Conservation (phyloP, 257 asterid genomes). For the Henckelia pumila region DNA sequence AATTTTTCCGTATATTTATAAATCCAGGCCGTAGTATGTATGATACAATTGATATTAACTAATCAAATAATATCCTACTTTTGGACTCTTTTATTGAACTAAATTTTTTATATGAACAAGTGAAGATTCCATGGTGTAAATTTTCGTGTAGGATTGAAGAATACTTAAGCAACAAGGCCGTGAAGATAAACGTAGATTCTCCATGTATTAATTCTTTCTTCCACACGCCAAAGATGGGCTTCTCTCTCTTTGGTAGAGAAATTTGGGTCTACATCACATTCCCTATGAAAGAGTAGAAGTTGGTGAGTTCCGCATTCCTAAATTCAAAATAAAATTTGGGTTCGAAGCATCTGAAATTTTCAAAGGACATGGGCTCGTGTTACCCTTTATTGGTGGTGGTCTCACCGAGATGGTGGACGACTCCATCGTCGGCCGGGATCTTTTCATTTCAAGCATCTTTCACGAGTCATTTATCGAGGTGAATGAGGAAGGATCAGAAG, state of each 20-base stretch:
- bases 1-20: too few species aligned
- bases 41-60: too few species aligned
- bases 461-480: conserved; percentile 57
- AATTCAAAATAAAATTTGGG: conserved; percentile 38
- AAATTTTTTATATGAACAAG: not conserved
- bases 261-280: conserved; percentile 32
- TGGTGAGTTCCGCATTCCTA: conserved; percentile 38
- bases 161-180: too few species aligned
- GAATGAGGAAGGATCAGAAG: conserved; percentile 64
- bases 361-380: conserved; percentile 33
- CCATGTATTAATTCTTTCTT: conserved; percentile 47
- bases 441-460: conserved; percentile 38
- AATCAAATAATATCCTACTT: too few species aligned
- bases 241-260: conserved; percentile 36
- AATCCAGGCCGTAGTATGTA: too few species aligned
- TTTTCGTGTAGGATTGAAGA: not conserved
- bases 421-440: conserved; percentile 22
- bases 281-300: conserved; percentile 30
- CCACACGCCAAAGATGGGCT: conserved; percentile 45
- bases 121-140: not conserved
- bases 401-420: conserved; percentile 52
- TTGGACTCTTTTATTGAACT: too few species aligned
- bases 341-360: conserved; percentile 43
- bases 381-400: conserved; percentile 36
- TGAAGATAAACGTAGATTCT: conserved; percentile 41